These are phyloP conservation scores for Xylaria sp. DNA, from an alignment of 2,329 filamentous ascomycete species.

Conservation along the genomic window DNA sequence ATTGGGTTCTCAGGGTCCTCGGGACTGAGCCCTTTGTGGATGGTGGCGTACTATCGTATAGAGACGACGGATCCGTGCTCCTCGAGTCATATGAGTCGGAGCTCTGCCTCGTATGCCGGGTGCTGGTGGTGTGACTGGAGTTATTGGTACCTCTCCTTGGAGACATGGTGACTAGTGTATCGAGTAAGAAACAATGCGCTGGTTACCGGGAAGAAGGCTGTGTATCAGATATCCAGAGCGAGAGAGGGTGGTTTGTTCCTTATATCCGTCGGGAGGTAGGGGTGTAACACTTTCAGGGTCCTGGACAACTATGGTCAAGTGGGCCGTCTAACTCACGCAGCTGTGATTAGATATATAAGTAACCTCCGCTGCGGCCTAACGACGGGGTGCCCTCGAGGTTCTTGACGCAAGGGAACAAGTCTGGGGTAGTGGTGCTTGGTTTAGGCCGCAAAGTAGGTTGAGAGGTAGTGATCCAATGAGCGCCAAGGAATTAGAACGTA, in stretches of 20 bases:
- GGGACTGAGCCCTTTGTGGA: slow-evolving; percentile 52
- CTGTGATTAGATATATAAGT: slow-evolving; percentile 42
- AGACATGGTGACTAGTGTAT: slow-evolving; percentile 47
- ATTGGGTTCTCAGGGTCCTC: slow-evolving; percentile 39
- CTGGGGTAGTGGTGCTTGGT: slow-evolving; percentile 40
- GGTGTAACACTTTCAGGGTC: slow-evolving; percentile 45
- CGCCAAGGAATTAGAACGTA: slow-evolving; percentile 34
- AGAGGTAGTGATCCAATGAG: slow-evolving; percentile 41
- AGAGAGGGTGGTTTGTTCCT: slow-evolving; percentile 35
- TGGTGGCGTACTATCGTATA: slow-evolving; percentile 55
- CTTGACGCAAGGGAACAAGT: slow-evolving; percentile 42
- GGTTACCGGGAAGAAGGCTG: slow-evolving; percentile 30
- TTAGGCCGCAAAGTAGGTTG: slow-evolving; percentile 37
- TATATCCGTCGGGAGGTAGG: slow-evolving; percentile 43
- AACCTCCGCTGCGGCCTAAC: slow-evolving; percentile 47
- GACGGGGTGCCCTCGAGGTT: slow-evolving; percentile 40
- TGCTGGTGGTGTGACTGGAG: slow-evolving; percentile 54
- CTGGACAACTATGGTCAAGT: slow-evolving; percentile 38
- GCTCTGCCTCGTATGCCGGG: slow-evolving; percentile 56
- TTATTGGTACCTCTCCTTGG: slow-evolving; percentile 49
- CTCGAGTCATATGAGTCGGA: slow-evolving; percentile 59
- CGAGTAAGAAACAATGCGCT: slow-evolving; percentile 38
- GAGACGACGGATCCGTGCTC: slow-evolving; percentile 61
- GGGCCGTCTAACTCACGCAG: slow-evolving; percentile 41
- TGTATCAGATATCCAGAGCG: slow-evolving; percentile 26